Conservation (phyloP, 23 red algal genomes). For the Gracilaria vermiculophylla region DNA sequence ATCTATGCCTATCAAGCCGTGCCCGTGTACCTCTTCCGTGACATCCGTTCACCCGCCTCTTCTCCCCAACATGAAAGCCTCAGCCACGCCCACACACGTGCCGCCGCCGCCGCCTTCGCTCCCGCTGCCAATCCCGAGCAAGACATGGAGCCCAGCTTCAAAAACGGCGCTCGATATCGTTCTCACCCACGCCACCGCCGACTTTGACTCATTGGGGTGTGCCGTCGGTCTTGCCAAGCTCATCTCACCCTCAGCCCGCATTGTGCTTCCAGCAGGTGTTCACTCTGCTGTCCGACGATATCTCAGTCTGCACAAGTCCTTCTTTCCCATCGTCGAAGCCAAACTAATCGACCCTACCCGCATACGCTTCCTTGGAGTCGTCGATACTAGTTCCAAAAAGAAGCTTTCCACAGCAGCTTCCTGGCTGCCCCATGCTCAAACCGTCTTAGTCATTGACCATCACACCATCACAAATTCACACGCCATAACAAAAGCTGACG, state of each 20-base stretch:
- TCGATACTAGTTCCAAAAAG: slow-evolving; percentile 41
- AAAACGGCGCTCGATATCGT: slow-evolving; percentile 26
- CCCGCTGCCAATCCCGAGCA: background rate
- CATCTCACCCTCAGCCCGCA: background rate
- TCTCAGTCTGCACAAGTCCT: slow-evolving; percentile 20
- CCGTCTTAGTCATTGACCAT: slow-evolving; percentile 56
- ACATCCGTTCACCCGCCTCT: background rate
- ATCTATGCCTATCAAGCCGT: background rate
- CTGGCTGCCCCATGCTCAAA: slow-evolving; percentile 5
- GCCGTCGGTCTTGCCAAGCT: slow-evolving; percentile 63
- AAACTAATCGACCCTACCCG: slow-evolving; percentile 50
- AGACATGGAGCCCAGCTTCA: background rate
- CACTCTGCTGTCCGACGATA: slow-evolving; percentile 38
- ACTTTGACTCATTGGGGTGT: slow-evolving; percentile 63
- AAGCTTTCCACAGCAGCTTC: slow-evolving; percentile 22
- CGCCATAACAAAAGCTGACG: slow-evolving; percentile 26
- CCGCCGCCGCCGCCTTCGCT: background rate
- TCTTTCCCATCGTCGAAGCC: slow-evolving; percentile 53
- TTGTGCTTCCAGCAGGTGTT: slow-evolving; percentile 48
- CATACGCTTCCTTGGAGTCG: slow-evolving; percentile 56
- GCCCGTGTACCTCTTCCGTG: background rate
- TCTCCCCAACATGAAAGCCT: slow-evolving; percentile 12
- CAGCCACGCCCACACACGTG: background rate
- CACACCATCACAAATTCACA: slow-evolving; percentile 21
- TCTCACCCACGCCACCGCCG: slow-evolving; percentile 50